Evolutionary conservation across 495 filamentous ascomycete genomes (phyloP), one percentile per base, ranked within the genome.

Genomic region (Staphylotrichum longicolle): DNA sequence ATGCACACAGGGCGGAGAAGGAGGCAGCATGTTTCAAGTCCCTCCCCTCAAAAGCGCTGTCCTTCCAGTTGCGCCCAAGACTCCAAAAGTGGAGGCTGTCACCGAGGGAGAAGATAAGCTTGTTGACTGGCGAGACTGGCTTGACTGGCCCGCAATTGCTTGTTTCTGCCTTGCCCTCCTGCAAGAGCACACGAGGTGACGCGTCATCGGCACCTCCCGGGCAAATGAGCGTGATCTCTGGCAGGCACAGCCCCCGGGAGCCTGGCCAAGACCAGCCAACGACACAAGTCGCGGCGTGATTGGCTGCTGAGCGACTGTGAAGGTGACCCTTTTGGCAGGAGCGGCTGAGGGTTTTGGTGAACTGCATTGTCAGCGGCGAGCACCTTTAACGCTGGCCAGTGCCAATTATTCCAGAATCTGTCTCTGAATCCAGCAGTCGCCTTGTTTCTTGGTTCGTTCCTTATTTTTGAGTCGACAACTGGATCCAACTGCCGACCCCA

Each of bases 121-220:
- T 27, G 20, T 27, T 27, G 20, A 27, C 20, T 27, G 20, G 20
- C 20, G 0, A 1, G 20, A 27, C 20, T 27, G 20, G 20, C 20
- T 27, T 27, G 20, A 27, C 20, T 27, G 20, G 20, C 20, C 20
- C 20, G 20, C 20, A 27, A 27, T 27, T 27, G 20, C 20, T 27
- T 27, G 20, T 27, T 27, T 27, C 20, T 27, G 20, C 20, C 20
- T 27, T 27, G 20, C 20, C 20, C 20, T 27, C 20, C 20, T 27
- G 20, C 20, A 27, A 27, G 20, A 27, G 20, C 20, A 27, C 50
- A 54, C 42, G 50, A 45, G 55, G 44, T 37, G 63, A 48, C 58
- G 63, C 63, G 63, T 65, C 54, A 65, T 62, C 54, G 58, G 50
- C 63, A 54, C 42, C 8, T 48, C 7, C 58, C 58, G 54, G 48